Percentiles rank a stretch among this genome's conserved stretches.
Conservation (phyloP, 768 basidiomycete species). For the Clitopilus hobsonii region DNA sequence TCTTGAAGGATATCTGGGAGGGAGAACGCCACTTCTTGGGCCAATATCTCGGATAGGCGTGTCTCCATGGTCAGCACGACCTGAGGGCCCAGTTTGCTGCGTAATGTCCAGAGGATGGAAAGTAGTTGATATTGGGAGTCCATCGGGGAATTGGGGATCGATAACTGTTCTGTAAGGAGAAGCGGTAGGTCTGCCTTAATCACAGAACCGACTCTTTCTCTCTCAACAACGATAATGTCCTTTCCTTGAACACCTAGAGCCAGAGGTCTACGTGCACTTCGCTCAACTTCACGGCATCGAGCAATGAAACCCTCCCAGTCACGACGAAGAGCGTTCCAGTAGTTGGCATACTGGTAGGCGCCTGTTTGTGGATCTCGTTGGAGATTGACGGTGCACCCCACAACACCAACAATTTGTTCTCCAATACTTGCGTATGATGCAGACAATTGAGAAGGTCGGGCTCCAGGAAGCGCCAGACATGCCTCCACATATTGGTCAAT, state of each 20-base stretch:
- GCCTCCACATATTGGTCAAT: conserved; percentile 78
- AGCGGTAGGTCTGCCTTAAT: conserved; percentile 68
- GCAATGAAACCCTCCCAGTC: conserved; percentile 98
- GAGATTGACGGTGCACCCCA: conserved; percentile 80
- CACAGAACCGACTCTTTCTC: conserved; percentile 68
- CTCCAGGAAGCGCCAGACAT: conserved; percentile 61
- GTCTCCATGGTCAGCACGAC: conserved; percentile 53
- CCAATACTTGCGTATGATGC: conserved; percentile 60
- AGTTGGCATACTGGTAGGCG: conserved; percentile 69
- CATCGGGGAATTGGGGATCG: conserved; percentile 17
- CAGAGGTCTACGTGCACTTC: conserved; percentile 78
- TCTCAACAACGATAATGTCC: conserved; percentile 62
- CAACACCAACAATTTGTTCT: conserved; percentile 77
- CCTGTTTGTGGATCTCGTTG: conserved; percentile 75
- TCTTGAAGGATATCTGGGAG: conserved; percentile 72
- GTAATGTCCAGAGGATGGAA: conserved; percentile 59
- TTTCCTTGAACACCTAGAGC: conserved; percentile 47
- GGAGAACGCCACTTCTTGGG: conserved; percentile 75
- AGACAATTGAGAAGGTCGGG: conserved; percentile 51
- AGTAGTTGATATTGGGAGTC: conserved; percentile 56
- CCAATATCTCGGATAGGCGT: conserved; percentile 57
- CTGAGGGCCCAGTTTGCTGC: conserved; percentile 54
- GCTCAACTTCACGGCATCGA: conserved; percentile 86
- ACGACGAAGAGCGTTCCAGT: conserved; percentile 79
- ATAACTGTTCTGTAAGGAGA: conserved; percentile 46